These are phyloP conservation scores for Taxillus chinensis DNA, from an alignment of 164 flowering plant genomes.

Conservation along the genomic window DNA sequence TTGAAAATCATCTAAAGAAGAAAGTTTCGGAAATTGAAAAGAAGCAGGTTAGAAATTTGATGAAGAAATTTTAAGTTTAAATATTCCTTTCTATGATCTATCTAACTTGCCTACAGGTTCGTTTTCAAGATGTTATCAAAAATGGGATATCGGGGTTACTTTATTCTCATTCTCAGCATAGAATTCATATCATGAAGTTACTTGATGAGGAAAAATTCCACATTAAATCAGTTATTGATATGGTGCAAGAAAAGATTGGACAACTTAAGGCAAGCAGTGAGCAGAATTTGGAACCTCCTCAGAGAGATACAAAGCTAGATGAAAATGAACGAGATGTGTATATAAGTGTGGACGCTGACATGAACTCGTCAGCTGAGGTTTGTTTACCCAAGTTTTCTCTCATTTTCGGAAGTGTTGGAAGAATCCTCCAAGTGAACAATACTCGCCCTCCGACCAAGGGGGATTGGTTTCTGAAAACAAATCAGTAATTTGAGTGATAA, in stretches of 20 bases:
- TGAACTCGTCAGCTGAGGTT: slow-evolving; percentile 32
- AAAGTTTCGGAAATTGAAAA: slow-evolving; percentile 49
- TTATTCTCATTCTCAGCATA: slow-evolving; percentile 38
- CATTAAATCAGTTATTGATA: slow-evolving; percentile 27
- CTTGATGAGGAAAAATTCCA: slow-evolving; percentile 45
- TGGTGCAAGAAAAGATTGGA: slow-evolving; percentile 33
- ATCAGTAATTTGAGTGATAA: no score
- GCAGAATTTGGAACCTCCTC: slow-evolving; percentile 16
- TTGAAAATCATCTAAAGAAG: slow-evolving; percentile 73
- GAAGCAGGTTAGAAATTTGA: slow-evolving; percentile 41
- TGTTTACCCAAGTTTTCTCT: slow-evolving; percentile 3
- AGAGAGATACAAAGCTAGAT: slow-evolving; percentile 19
- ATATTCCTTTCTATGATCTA: not conserved
- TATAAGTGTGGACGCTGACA: slow-evolving; percentile 26
- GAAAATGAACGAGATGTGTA: slow-evolving; percentile 65
- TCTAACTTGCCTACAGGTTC: slow-evolving; percentile 33
- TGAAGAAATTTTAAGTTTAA: not conserved
- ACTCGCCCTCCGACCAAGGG: no score
- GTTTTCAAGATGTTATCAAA: slow-evolving; percentile 25
- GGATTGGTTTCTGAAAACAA: no score
- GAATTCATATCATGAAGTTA: slow-evolving; percentile 30
- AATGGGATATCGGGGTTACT: slow-evolving; percentile 36
- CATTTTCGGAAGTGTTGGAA: no score
- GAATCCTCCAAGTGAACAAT: no score
- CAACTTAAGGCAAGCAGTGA: slow-evolving; percentile 15